Conservation (phyloP, 2,329 filamentous ascomycete species). For the Erysiphe neolycopersici region DNA sequence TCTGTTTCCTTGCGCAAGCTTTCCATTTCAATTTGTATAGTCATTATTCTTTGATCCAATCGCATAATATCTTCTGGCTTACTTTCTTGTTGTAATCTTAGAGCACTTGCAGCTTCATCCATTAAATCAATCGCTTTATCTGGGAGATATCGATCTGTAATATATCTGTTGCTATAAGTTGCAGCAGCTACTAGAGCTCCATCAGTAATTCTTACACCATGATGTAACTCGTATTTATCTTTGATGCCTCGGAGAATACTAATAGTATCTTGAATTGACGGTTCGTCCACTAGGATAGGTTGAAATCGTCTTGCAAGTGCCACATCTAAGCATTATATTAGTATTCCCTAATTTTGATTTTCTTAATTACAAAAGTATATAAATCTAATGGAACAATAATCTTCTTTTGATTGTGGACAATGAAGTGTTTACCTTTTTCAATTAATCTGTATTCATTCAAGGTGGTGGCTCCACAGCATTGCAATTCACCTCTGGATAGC, state of each 20-base stretch:
- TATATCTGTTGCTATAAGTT: slow-evolving; percentile 80
- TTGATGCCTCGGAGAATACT: slow-evolving; percentile 92
- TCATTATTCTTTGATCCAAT: slow-evolving; percentile 86
- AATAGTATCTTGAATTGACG: slow-evolving; percentile 73
- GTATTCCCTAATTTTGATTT: neutral
- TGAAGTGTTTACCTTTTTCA: slow-evolving; percentile 31
- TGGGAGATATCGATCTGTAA: slow-evolving; percentile 82
- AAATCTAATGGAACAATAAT: neutral
- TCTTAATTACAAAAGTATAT: neutral
- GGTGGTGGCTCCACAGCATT: slow-evolving; percentile 88
- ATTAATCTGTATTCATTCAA: slow-evolving; percentile 78
- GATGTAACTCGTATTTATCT: slow-evolving; percentile 90
- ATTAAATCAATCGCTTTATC: slow-evolving; percentile 96
- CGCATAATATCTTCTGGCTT: slow-evolving; percentile 87
- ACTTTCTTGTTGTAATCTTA: slow-evolving; percentile 83
- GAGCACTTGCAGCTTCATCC: slow-evolving; percentile 75
- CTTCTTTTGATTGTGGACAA: neutral
- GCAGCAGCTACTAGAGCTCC: slow-evolving; percentile 77
- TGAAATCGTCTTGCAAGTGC: slow-evolving; percentile 82
- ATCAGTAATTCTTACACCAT: slow-evolving; percentile 78
- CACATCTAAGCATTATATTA: slow-evolving; percentile 29
- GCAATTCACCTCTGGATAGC: slow-evolving; percentile 71
- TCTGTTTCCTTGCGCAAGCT: slow-evolving; percentile 87
- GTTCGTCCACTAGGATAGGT: slow-evolving; percentile 79
- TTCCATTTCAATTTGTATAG: slow-evolving; percentile 87